Conservation (phyloP, 2,329 filamentous ascomycete genomes). For the Aspergillus flavus region DNA sequence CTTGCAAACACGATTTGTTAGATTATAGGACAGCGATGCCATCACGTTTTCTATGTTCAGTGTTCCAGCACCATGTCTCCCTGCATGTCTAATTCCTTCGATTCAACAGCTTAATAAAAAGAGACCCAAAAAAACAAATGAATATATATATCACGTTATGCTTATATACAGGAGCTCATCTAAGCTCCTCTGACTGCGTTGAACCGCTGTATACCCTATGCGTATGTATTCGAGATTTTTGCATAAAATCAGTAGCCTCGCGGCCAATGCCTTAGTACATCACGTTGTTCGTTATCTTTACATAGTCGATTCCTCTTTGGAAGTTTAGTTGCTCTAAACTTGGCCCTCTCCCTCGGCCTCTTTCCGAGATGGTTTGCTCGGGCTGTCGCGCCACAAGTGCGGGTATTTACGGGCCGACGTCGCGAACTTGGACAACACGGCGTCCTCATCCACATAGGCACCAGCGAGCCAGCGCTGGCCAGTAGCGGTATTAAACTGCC, state of each 20-base stretch:
- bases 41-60: background rate
- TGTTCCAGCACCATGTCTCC: background rate
- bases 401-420: conserved; percentile 18
- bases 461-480: conserved; percentile 83
- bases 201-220: background rate
- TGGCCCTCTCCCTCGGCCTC: background rate
- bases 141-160: background rate
- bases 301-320: background rate
- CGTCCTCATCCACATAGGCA: conserved; percentile 74
- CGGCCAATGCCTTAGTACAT: background rate
- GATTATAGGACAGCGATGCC: conserved; percentile 7
- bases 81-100: background rate
- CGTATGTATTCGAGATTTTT: background rate
- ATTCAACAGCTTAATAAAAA: background rate
- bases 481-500: conserved; percentile 66
- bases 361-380: background rate
- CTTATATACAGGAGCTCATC: background rate
- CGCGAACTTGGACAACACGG: conserved; percentile 53
- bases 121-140: background rate
- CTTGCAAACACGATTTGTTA: conserved; percentile 3
- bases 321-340: background rate
- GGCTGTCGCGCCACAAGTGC: conserved; percentile 7
- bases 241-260: background rate
- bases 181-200: background rate
- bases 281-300: background rate